Base-by-base conservation (phyloP, 2,329 filamentous ascomycete species). In the Chaetomium sp. region DNA sequence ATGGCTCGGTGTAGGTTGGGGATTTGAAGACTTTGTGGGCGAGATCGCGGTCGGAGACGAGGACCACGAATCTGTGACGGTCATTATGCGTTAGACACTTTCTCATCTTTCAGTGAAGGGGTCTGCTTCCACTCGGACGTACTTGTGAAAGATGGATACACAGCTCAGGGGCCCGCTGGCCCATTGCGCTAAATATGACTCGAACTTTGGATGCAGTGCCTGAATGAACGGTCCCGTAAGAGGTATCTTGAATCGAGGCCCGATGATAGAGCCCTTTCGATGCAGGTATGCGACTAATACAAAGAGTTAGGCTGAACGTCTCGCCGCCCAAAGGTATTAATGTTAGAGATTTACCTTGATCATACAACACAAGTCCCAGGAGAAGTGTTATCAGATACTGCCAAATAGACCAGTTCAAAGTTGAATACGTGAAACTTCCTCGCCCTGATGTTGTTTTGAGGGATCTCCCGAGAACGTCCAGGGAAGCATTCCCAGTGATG, bases 11-110 rank as follows among this genome's bases (percentile, higher is more conserved):
- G 68, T 86, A 97, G 50, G 75, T 71, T 27, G 94, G 94, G n/a
- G 91, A 95, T 74, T 96, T 97, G 81, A 97, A 91, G 65, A 97
- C 87, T 73, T 96, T 97, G 66, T 92, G 88, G 56, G 92, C 88
- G 82, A 97, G 89, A 69, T 97, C 94, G 67, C 94, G 89, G 52
- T 87, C 91, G 14, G 91, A 95, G 37, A 91, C 92, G 69, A 99
- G 96, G 56, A 99, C 91, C 61, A 97, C 94, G 71, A 99, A 97
- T 71, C 90, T 95, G 65, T 12, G 3, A 41, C 1, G 4, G 5
- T 1, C 19, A 27, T 27, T 27, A 10, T 6, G 10, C 7, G 41
- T 52, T 12, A 52, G 49, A 38, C 8, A 8, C n/a, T 5, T 33
- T 4, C 6, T 33, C 14, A 36, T 37, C 7, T 32, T 8, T 27